Evolutionary conservation across 116 monocot genomes (phyloP).

Genomic region (Iris pallida): DNA sequence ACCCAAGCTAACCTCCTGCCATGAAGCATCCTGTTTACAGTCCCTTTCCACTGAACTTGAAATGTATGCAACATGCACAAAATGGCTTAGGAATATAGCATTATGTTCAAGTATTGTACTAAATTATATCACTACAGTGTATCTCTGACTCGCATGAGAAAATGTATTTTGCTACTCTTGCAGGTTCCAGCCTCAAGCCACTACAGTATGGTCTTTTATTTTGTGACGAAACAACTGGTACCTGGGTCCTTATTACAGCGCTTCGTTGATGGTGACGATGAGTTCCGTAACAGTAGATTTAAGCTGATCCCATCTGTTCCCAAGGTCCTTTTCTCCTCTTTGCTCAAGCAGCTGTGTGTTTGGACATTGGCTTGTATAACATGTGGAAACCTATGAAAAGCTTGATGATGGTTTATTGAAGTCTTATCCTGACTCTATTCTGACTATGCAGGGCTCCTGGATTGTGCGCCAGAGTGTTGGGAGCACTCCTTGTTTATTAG

Average conservation of each 20-base stretch:
- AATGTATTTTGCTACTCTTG: conserved; percentile 5
- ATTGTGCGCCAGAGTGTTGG: conserved; percentile 99
- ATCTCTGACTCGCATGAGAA: background rate
- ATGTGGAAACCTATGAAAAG: background rate
- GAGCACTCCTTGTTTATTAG: conserved; percentile 84
- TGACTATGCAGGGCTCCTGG: conserved; percentile 83
- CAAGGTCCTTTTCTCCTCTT: conserved; percentile 36
- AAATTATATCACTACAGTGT: background rate
- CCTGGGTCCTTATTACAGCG: conserved; percentile 75
- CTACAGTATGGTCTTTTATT: conserved; percentile 97
- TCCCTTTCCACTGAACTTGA: background rate
- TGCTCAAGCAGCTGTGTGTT: background rate
- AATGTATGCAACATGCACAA: background rate
- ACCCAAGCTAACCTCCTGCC: too few relatives aligned
- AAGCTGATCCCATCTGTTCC: conserved; percentile 93
- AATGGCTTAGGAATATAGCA: background rate
- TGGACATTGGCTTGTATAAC: background rate
- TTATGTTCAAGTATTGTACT: background rate
- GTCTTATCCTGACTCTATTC: background rate
- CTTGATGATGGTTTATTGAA: too few relatives aligned
- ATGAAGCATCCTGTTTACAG: background rate
- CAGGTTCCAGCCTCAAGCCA: conserved; percentile 88
- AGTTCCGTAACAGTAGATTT: conserved; percentile 85
- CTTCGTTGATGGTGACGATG: conserved; percentile 94
- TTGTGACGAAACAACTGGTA: conserved; percentile 49